Evolutionary conservation across 441 rosid genomes (phyloP), one percentile per base, ranked within the genome.

Genomic region (Jatropha podagrica): DNA sequence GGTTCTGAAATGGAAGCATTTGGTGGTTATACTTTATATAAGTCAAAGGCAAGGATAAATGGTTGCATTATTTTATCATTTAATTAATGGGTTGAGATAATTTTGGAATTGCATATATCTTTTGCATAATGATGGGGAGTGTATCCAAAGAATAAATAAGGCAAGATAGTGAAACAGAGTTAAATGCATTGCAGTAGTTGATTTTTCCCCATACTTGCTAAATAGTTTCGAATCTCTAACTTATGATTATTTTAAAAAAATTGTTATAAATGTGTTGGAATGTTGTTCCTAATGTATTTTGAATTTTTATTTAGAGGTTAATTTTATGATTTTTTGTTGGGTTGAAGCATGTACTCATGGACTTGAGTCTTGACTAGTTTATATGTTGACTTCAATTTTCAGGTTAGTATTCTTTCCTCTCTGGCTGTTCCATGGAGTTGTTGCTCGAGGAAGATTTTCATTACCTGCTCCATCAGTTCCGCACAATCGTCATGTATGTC

Each of bases 391-490:
- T 74, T 42, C 69, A 51, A 68, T 51, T 72, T 87, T 79, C 86
- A 95, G 99, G 99, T 75, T 84, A 51, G 84, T 93, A 64, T 92
- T 94, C 85, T 83, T 86, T 79, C 98, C 98, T 13, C 81, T 95
- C 54, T 95, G 99, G 99, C 72, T 86, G 74, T 95, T 95, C 82
- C 99, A 95, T 84, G 98, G 89, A 67, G 91, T 93, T 84, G 89
- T 89, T 83, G 91, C 98, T 12, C 88, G 99, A 69, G 98, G 99
- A 69, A 89, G 99, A 79, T 95, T 95, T 87, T 92, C 99, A 5
- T 84, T 95, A 72, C 99, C 99, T 67, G 99, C 99, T 81, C 99
- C 99, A 9, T 81, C 92, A 1, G 90, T 91, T 76, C 99, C 99
- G 48, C 94, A 84, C 77, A 93, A 84, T 84, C 98, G 98, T 74